Percentiles rank a stretch among this genome's conserved stretches.
phyloP scores from a whole-genome alignment of 495 filamentous ascomycete genomes.

The Terfezia boudieri region DNA sequence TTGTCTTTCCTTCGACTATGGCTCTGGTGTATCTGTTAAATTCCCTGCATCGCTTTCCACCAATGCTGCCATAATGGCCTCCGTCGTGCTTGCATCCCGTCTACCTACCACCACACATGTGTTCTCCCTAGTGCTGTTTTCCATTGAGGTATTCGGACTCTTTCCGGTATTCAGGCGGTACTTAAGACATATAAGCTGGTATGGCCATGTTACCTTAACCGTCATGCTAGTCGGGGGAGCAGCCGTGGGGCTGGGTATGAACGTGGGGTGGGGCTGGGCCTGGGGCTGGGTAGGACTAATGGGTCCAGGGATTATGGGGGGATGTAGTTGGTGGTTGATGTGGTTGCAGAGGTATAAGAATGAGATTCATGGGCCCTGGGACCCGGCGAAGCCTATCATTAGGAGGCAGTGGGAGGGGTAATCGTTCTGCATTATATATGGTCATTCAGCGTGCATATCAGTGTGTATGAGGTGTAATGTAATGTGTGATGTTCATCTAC shows the following conservation, averaged over 20 bases:
- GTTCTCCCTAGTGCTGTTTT: constrained; percentile 84
- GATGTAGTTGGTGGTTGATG: constrained; percentile 95
- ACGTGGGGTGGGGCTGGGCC: constrained; percentile 46
- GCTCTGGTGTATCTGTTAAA: constrained; percentile 39
- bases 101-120: constrained; percentile 79
- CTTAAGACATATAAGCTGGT: constrained; percentile 62
- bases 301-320: constrained; percentile 53
- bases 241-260: constrained; percentile 49
- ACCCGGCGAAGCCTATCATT: constrained; percentile 76
- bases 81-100: constrained; percentile 72
- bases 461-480: too few species aligned
- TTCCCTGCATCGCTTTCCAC: constrained; percentile 78
- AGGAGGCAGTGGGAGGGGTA: constrained; percentile 15
- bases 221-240: constrained; percentile 53
- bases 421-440: background rate
- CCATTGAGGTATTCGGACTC: constrained; percentile 88
- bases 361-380: constrained; percentile 94
- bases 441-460: too few species aligned
- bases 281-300: constrained; percentile 49
- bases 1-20: constrained; percentile 93
- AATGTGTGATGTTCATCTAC: too few species aligned
- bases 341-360: constrained; percentile 97
- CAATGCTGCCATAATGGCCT: constrained; percentile 87
- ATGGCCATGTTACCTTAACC: constrained; percentile 57
- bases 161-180: constrained; percentile 88